A percentile compares a stretch with the other conserved stretches of the same genome.
Conservation (phyloP, 768 basidiomycete species). For the Mycena floridula region DNA sequence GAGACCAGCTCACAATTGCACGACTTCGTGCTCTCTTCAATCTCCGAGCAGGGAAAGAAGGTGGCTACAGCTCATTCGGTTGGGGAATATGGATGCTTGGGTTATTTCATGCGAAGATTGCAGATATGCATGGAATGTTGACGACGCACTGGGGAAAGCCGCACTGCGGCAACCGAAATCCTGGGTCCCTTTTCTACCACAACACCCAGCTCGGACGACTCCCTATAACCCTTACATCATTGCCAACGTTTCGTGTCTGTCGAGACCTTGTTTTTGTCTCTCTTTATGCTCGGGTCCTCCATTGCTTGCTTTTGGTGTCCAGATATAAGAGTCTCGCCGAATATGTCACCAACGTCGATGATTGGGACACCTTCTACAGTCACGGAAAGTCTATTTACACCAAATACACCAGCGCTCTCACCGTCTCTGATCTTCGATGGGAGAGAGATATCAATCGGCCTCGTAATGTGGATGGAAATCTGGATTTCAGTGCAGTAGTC, state of each 20-base stretch:
- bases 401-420: neutral
- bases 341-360: neutral
- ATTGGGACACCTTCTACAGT: conserved; percentile 2
- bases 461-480: neutral
- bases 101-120: conserved; percentile 7
- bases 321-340: conserved; percentile 4
- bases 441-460: neutral
- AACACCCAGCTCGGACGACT: too few relatives aligned
- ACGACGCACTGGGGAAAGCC: conserved; percentile 4
- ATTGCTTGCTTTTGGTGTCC: conserved; percentile 18
- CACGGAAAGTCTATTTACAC: conserved; percentile 2
- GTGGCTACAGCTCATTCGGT: conserved; percentile 14
- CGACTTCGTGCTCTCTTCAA: conserved; percentile 22
- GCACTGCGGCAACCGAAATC: conserved; percentile 2
- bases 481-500: neutral
- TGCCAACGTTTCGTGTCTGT: conserved; percentile 1
- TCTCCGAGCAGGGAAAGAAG: conserved; percentile 26
- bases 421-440: conserved; percentile 1
- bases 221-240: too few relatives aligned
- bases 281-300: too few relatives aligned
- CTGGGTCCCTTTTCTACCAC: too few relatives aligned
- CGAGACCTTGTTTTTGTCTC: conserved; percentile 3
- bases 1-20: conserved; percentile 31
- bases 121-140: conserved; percentile 5
- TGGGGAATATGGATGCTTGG: conserved; percentile 10